Percentiles rank a stretch among this genome's conserved stretches.
phyloP scores from a whole-genome alignment of 2,329 filamentous ascomycete genomes.

The Seiridium unicorne region DNA sequence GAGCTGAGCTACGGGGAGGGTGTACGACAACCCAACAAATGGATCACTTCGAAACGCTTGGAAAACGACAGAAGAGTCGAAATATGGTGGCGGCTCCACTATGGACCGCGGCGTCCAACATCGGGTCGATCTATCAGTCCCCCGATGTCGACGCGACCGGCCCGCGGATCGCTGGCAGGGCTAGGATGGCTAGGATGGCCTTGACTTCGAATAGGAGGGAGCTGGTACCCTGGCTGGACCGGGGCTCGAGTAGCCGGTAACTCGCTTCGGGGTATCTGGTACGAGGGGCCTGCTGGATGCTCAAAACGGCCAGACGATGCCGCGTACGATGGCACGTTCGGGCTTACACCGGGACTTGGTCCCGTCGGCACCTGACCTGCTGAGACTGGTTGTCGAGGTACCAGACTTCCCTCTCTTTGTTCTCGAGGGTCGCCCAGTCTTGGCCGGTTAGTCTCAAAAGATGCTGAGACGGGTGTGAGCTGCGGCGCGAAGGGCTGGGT shows the following conservation, averaged over 20 bases:
- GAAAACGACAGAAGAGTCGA: too few species aligned
- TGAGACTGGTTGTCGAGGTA: conserved; percentile 27
- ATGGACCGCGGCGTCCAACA: conserved; percentile 26
- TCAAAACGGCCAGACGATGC: conserved; percentile 48
- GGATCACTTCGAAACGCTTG: not conserved
- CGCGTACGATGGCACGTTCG: conserved; percentile 43
- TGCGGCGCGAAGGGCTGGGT: conserved; percentile 39
- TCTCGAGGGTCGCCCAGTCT: conserved; percentile 32
- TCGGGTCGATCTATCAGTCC: conserved; percentile 60
- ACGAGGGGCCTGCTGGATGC: conserved; percentile 41
- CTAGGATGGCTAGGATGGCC: conserved; percentile 16
- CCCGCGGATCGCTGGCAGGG: conserved; percentile 30
- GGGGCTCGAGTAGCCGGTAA: conserved; percentile 29
- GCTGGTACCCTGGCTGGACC: conserved; percentile 34
- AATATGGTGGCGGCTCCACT: not conserved
- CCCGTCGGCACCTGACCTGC: conserved; percentile 31
- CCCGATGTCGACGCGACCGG: conserved; percentile 57
- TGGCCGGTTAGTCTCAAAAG: conserved; percentile 44
- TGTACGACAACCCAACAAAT: not conserved
- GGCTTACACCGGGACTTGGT: conserved; percentile 34
- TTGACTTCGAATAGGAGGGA: conserved; percentile 38
- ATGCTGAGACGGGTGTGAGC: conserved; percentile 43
- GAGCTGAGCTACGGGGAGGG: not conserved
- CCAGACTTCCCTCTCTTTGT: conserved; percentile 28
- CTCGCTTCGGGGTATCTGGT: conserved; percentile 55